Percentiles rank a stretch among this genome's conserved stretches.
Evolutionary conservation across 2,329 filamentous ascomycete species (phyloP).

Genomic region (Colletotrichum kahawae): DNA sequence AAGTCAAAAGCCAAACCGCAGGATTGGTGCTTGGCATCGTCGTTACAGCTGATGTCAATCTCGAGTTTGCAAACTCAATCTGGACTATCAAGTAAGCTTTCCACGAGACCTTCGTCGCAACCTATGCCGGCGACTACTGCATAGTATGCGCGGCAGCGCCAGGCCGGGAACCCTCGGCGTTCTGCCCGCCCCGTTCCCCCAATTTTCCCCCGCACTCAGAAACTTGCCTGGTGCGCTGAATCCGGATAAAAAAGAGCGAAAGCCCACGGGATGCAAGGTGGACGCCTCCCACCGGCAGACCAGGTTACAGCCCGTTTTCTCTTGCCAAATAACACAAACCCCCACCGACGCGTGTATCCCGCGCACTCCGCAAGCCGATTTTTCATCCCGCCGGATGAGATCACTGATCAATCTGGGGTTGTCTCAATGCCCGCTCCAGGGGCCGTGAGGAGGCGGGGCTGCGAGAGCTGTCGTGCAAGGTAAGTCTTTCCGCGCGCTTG

Average conservation of each 20-base stretch:
- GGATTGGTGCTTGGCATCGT: neutral
- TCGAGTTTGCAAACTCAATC: neutral
- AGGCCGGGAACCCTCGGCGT: neutral
- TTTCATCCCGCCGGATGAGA: neutral
- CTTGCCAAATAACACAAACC: neutral
- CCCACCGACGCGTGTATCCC: neutral
- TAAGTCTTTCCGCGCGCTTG: neutral
- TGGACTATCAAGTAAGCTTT: neutral
- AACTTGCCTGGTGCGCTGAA: neutral
- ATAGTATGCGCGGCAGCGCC: neutral
- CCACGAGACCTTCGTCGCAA: neutral
- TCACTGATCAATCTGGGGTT: neutral
- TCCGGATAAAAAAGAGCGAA: conserved; percentile 1
- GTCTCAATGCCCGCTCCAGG: neutral
- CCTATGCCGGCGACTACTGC: neutral
- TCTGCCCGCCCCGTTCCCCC: neutral
- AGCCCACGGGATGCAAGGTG: neutral
- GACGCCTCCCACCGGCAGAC: neutral
- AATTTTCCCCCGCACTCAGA: neutral
- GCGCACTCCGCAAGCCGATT: neutral
- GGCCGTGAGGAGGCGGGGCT: neutral
- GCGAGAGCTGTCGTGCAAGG: conserved; percentile 6
- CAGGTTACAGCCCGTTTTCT: neutral
- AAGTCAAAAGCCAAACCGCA: neutral
- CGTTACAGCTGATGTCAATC: neutral